Conservation (phyloP, 805 yeast species). For the Hanseniaspora taiwanica region DNA sequence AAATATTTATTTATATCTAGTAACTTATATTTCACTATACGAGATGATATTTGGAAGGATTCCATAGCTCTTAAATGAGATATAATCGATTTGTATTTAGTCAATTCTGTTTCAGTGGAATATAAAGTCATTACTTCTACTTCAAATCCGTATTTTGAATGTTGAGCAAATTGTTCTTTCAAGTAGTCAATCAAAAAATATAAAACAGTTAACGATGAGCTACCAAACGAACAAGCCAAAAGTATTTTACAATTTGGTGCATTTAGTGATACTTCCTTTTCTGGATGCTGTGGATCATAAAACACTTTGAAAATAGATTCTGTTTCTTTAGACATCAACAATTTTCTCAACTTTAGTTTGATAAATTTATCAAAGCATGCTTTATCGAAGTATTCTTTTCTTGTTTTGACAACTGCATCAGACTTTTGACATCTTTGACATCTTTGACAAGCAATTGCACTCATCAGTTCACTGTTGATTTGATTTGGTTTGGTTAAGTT, state of each 20-base stretch:
- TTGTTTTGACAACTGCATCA: constrained; percentile 13
- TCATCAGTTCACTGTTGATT: too few species aligned
- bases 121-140: constrained; percentile 33
- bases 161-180: constrained; percentile 36
- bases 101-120: constrained; percentile 28
- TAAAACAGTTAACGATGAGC: constrained; percentile 51
- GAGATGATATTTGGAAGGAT: constrained; percentile 10
- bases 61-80: constrained; percentile 9
- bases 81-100: constrained; percentile 9
- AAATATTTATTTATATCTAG: constrained; percentile 31
- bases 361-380: constrained; percentile 61
- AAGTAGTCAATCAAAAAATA: constrained; percentile 53
- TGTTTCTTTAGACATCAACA: constrained; percentile 49
- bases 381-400: constrained; percentile 22
- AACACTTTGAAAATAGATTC: constrained; percentile 43
- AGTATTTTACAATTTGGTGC: constrained; percentile 32
- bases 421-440: constrained; percentile 16
- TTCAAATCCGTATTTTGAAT: constrained; percentile 44
- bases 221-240: constrained; percentile 54
- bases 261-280: constrained; percentile 25
- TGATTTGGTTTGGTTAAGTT: too few species aligned
- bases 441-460: neutral
- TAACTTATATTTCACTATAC: constrained; percentile 28
- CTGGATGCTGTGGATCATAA: constrained; percentile 16
- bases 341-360: constrained; percentile 68